Base-by-base conservation (phyloP, 805 yeast genomes). In the Wickerhamiella sorbophila region DNA sequence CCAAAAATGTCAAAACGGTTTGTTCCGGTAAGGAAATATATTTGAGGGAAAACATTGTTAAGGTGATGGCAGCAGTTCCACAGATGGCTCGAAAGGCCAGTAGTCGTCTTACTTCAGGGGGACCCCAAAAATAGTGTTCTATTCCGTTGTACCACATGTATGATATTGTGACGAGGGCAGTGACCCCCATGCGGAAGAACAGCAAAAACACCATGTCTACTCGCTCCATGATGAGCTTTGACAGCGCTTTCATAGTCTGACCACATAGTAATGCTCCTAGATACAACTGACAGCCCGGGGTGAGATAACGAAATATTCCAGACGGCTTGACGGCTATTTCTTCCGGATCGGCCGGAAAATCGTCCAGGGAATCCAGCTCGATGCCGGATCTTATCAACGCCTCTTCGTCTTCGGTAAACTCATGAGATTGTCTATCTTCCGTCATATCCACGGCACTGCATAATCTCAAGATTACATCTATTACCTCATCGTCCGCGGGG, bases 31-130 rank as follows among this genome's bases (percentile, higher is more conserved):
- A 69, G 39, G 83, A 72, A 36, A 86, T 65, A 52, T 79, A 82
- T 61, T 74, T 68, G 48, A 86, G 62, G 1, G 94, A 74, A 55
- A 67, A 82, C 58, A 83, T 86, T 54, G 81, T 65, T 3, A 88
- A 79, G 53, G 78, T 78, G 4, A 85, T 93, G 3, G 94, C 94
- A 44, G 79, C 57, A 51, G 77, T 82, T 4, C 96, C 96, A 14
- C 75, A 66, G 1, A 69, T 38, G 0, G 95, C 95, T 46, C 95
- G 65, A 4, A 71, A 36, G 0, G 73, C 55, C 44, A 85, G 61
- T 51, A 72, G 65, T 39, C 57, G 52, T 12, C 94, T 63, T 31
- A 74, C 55, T 2, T 67, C 71, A 10, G 60, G 66, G 1, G 85
- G 82, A 0, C 95, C 95, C 48, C 75, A 70, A 2, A 88, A 79